Base-by-base conservation (phyloP, 1,139 yeast genomes). In the Suhomyces chickasaworum region DNA sequence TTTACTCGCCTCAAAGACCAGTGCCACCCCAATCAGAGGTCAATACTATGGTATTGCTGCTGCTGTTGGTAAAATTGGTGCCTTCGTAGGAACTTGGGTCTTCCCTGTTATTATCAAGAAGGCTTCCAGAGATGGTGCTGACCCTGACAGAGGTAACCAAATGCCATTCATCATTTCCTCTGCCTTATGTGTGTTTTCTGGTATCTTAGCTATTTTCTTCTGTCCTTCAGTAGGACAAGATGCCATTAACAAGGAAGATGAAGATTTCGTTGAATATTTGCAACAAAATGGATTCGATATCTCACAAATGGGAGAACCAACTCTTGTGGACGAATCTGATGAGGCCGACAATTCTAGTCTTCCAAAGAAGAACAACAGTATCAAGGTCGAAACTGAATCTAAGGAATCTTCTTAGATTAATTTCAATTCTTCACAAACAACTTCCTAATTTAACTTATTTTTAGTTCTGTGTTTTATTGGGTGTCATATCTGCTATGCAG, bases 41-140 rank as follows among this genome's bases (percentile, higher is more conserved):
- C 88, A 86, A 59, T 88, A 87, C 68, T 91, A 91, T 64, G 95
- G 95, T 56, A 77, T 89, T 56, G 93, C 96, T 39, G 97, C 97
- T 48, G 96, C 96, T 23, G 59, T 83, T 45, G 97, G 96, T 60
- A 90, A 90, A 66, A 75, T 89, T 51, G 97, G 97, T 60, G 97
- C 96, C 1, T 90, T 89, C 62, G 89, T 85, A 25, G 97, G 97
- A 49, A 84, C 95, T 39, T 89, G 85, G 66, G 84, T 86, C 23
- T 91, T 91, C 80, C 96, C 97, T 39, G 77, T 79, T 42, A 80
- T 86, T 53, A 81, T 83, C 53, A 71, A 69, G 51, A 63, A 66
- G 34, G 47, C 56, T 23, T 53, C 60, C 7, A 55, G 53, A 1
- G 83, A 83, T 43, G 81, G 78, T 39, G 54, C 65, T n/a, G 70